These are phyloP conservation scores for Xylaria sp. DNA, from an alignment of 2,329 filamentous ascomycete genomes.

Conservation along the genomic window DNA sequence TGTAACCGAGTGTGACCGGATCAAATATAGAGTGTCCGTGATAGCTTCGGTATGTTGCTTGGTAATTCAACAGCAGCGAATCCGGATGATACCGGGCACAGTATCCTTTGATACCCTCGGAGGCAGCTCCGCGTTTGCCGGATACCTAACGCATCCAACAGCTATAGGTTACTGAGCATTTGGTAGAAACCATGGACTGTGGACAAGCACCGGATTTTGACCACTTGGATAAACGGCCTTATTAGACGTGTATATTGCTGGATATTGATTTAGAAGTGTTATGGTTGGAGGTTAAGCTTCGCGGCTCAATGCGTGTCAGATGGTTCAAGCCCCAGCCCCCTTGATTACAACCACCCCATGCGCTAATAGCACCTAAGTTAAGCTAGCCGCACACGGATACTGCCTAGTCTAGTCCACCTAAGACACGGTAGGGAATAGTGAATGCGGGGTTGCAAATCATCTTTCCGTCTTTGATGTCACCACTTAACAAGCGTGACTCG, in stretches of 20 bases:
- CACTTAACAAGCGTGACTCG: not conserved
- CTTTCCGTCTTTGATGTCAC: not conserved
- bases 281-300: constrained; percentile 20
- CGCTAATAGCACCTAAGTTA: not conserved
- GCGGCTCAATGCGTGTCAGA: constrained; percentile 31
- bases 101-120: constrained; percentile 6
- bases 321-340: constrained; percentile 3
- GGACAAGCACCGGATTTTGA: not conserved
- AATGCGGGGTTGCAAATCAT: constrained; percentile 3
- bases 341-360: not conserved
- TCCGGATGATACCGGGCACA: constrained; percentile 5
- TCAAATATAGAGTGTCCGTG: not conserved
- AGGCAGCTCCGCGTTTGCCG: not conserved
- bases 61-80: not conserved
- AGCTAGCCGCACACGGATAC: not conserved
- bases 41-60: constrained; percentile 14
- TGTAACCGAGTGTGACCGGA: constrained; percentile 7
- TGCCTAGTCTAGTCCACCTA: no score
- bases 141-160: not conserved
- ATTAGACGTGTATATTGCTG: constrained; percentile 23
- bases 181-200: not conserved
- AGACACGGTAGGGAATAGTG: not conserved
- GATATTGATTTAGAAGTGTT: constrained; percentile 23
- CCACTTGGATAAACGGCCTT: constrained; percentile 21
- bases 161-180: not conserved